Percentiles rank a stretch among this genome's conserved stretches.
Conservation (phyloP, 495 filamentous ascomycete species). For the Amorphotheca resinae region DNA sequence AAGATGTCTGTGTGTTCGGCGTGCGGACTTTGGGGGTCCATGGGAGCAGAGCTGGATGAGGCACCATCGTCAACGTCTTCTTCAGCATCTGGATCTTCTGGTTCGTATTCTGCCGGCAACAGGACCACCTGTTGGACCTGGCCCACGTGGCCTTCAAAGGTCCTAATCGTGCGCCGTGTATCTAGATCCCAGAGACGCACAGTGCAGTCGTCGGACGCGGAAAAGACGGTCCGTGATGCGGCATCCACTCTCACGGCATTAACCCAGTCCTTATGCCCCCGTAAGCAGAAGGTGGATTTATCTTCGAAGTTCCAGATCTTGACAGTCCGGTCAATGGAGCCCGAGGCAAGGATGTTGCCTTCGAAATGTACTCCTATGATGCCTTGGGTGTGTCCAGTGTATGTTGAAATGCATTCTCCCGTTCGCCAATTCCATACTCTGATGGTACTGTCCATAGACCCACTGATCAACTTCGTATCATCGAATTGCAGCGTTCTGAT, state of each 20-base stretch:
- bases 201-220: conserved; percentile 87
- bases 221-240: conserved; percentile 70
- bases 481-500: conserved; percentile 90
- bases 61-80: conserved; percentile 32
- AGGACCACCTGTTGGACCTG: conserved; percentile 85
- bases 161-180: conserved; percentile 58
- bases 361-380: conserved; percentile 83
- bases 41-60: conserved; percentile 8
- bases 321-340: conserved; percentile 78
- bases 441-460: conserved; percentile 65
- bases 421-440: conserved; percentile 97
- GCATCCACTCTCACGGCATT: conserved; percentile 82
- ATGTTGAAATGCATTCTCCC: conserved; percentile 72
- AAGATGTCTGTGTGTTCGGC: background rate
- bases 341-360: conserved; percentile 67
- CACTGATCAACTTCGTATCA: conserved; percentile 78
- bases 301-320: conserved; percentile 89
- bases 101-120: conserved; percentile 73
- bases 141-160: conserved; percentile 87
- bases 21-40: background rate
- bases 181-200: conserved; percentile 92
- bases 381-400: conserved; percentile 63
- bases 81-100: conserved; percentile 43
- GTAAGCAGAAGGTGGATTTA: conserved; percentile 62
- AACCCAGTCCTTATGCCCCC: conserved; percentile 86